Percentiles rank a stretch among this genome's conserved stretches.
phyloP scores from a whole-genome alignment of 2,329 filamentous ascomycete genomes.

The Pseudocercospora ulei region DNA sequence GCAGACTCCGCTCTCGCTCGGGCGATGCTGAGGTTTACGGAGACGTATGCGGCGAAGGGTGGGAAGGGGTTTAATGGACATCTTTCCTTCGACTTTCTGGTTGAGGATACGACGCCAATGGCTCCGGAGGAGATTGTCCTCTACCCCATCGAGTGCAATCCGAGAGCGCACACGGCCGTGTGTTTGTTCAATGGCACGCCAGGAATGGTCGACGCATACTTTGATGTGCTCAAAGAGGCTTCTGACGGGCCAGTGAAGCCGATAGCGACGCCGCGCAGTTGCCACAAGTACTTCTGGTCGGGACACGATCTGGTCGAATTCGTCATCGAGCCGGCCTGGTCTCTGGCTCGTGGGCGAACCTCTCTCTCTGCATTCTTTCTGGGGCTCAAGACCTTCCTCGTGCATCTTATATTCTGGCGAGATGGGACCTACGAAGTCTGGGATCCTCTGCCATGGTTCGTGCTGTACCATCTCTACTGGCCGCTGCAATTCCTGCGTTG shows the following conservation, averaged over 20 bases:
- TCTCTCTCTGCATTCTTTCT: conserved; percentile 25
- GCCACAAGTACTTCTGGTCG: conserved; percentile 51
- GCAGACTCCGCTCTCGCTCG: conserved; percentile 46
- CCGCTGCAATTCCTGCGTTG: conserved; percentile 44
- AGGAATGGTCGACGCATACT: conserved; percentile 45
- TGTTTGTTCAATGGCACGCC: conserved; percentile 47
- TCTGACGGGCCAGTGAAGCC: conserved; percentile 15
- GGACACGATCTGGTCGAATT: conserved; percentile 53
- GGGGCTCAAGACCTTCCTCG: conserved; percentile 32
- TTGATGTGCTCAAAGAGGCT: conserved; percentile 38
- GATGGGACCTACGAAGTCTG: conserved; percentile 44
- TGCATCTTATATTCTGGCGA: conserved; percentile 41
- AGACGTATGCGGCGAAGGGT: conserved; percentile 46
- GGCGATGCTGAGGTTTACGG: conserved; percentile 57
- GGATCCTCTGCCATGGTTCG: conserved; percentile 46
- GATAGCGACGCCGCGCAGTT: conserved; percentile 21
- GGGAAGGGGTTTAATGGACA: conserved; percentile 55
- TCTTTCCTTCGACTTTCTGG: conserved; percentile 61
- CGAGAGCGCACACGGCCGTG: conserved; percentile 58
- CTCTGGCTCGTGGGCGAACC: conserved; percentile 32
- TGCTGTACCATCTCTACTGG: conserved; percentile 48
- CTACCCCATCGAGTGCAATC: conserved; percentile 63
- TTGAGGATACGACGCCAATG: conserved; percentile 37
- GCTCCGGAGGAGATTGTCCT: conserved; percentile 36
- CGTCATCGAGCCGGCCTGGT: conserved; percentile 43